Evolutionary conservation across 495 filamentous ascomycete species (phyloP), one percentile per base, ranked within the genome.

Genomic region (Thozetella sp.): DNA sequence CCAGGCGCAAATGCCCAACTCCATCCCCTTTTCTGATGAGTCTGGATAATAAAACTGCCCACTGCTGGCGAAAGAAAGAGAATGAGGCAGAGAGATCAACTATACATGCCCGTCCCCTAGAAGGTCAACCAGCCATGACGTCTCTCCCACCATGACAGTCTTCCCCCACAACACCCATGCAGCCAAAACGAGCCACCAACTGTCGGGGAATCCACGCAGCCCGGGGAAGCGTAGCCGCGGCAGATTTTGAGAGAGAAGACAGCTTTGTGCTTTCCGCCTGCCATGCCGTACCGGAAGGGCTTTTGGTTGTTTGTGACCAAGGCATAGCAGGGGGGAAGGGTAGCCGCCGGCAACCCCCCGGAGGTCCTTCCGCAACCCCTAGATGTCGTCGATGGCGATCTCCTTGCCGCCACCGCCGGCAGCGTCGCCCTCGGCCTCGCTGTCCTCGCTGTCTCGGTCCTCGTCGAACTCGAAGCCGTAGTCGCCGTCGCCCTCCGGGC

Each of bases 391-490:
- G 64, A 91, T 85, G 67, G 91, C 88, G 63, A 92, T 80, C 48
- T 90, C 87, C 72, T 85, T 84, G 64, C 71, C 78, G 52, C 81
- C 82, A 61, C 76, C 84, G 54, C 76, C 80, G 66, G 81, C 83
- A 65, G 83, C 86, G 68, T 80, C 86, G 48, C 75, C 83, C 57
- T 83, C 85, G 50, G 81, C 81, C 45, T 88, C 86, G 58, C 83
- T 80, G 57, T 82, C 84, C 59, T 88, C 77, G 43, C 76, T 83
- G 70, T 94, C 97, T 69, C 92, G 93, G 76, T 97, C 96, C 74
- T 90, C 90, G 71, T 90, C 89, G 80, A 92, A 92, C 78, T 92
- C 89, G 81, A 92, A 92, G 74, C 88, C 88, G 77, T 88, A 91
- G 65, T 91, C 89, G 71, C 88, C 89, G 61, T 89, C 88, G 65